These are phyloP conservation scores for Polyporus tsugae DNA, from an alignment of 1,284 basidiomycete species.

Conservation along the genomic window DNA sequence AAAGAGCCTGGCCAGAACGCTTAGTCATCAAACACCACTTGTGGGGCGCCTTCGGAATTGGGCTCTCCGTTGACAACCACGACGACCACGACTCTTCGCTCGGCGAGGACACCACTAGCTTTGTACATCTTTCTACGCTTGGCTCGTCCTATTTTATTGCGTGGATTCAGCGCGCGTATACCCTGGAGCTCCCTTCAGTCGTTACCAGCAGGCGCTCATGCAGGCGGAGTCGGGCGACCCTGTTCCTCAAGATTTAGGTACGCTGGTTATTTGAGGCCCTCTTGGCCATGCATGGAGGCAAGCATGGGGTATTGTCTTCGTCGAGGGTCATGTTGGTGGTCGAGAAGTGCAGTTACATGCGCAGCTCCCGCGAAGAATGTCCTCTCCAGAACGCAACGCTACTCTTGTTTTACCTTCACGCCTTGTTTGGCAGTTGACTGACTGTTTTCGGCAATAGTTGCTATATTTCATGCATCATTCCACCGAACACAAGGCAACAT, in stretches of 20 bases:
- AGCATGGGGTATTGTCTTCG: background rate
- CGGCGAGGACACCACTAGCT: constrained; percentile 10
- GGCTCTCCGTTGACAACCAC: constrained; percentile 19
- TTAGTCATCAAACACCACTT: constrained; percentile 21
- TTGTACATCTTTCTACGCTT: constrained; percentile 3
- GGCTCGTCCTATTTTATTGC: background rate
- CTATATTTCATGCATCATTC: constrained; percentile 84
- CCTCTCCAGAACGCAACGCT: background rate
- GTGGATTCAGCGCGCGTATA: constrained; percentile 6
- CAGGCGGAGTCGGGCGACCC: constrained; percentile 36
- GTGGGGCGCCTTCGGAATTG: constrained; percentile 1
- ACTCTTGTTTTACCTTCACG: background rate
- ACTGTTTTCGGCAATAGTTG: constrained; percentile 54
- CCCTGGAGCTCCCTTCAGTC: background rate
- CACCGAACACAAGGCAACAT: constrained; percentile 82
- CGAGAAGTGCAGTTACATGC: background rate
- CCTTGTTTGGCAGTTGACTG: background rate
- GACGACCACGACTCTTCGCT: constrained; percentile 21
- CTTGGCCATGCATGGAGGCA: background rate
- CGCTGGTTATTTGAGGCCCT: constrained; percentile 16
- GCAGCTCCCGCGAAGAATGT: background rate
- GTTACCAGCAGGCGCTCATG: constrained; percentile 20
- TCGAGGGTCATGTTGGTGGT: background rate
- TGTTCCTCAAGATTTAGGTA: constrained; percentile 59
- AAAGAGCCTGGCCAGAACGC: background rate